Conservation (phyloP, 2,329 filamentous ascomycete species). For the Septoria linicola region DNA sequence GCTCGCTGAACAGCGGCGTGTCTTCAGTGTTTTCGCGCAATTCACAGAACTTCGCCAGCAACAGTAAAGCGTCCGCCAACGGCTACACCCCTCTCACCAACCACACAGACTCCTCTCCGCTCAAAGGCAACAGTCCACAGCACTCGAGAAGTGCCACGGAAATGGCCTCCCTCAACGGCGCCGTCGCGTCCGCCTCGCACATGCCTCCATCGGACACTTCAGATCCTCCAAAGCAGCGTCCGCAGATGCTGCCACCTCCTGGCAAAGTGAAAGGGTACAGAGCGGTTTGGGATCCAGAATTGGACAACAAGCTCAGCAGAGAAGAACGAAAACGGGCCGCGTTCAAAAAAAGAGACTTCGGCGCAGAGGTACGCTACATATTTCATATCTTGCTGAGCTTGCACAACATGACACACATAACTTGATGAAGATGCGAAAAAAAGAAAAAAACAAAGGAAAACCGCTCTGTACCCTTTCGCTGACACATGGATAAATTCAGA, state of each 20-base stretch:
- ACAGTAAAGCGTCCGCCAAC: constrained; percentile 54
- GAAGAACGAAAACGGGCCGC: constrained; percentile 51
- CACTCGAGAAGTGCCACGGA: constrained; percentile 28
- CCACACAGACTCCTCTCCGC: constrained; percentile 64
- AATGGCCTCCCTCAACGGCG: constrained; percentile 32
- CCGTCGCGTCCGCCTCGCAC: constrained; percentile 24
- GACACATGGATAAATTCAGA: constrained; percentile 54
- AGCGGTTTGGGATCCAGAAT: constrained; percentile 62
- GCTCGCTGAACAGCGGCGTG: constrained; percentile 67
- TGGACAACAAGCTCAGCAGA: constrained; percentile 59
- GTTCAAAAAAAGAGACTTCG: constrained; percentile 39
- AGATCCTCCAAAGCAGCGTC: constrained; percentile 39
- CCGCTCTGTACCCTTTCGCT: constrained; percentile 44
- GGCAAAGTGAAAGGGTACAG: constrained; percentile 58
- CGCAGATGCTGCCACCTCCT: constrained; percentile 51
- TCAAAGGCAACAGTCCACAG: constrained; percentile 56
- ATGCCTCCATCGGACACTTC: constrained; percentile 31
- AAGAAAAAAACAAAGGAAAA: constrained; percentile 30
- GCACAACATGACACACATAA: constrained; percentile 38
- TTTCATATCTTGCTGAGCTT: constrained; percentile 41
- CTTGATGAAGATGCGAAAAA: constrained; percentile 32
- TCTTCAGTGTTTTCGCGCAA: constrained; percentile 69
- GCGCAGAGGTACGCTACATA: constrained; percentile 44
- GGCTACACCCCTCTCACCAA: constrained; percentile 63
- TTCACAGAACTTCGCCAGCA: constrained; percentile 54